Evolutionary conservation across 805 yeast species (phyloP), one percentile per base, ranked within the genome.

Genomic region (Yarrowia sp.): DNA sequence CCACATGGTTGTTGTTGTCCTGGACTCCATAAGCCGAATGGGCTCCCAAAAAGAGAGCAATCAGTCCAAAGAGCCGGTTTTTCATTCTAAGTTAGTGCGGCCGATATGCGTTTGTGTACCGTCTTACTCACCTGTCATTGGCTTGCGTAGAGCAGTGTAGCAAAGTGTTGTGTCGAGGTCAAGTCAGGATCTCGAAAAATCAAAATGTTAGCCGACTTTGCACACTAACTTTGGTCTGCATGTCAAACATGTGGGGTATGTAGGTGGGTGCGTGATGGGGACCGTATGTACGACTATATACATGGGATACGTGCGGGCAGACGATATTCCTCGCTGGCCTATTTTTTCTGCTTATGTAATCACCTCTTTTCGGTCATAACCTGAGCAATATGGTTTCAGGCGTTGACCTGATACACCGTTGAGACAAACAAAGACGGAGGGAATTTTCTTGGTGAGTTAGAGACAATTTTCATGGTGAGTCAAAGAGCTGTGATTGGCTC

Each of bases 71-170:
- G n/a, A 56, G 64, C 41, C 38, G 48, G 63, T 56, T 56, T 56
- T 56, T 56, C 63, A 56, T 56, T 56, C 63, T 56, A 48, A 2
- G 63, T 56, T 15, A 55, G 61, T 26, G n/a, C n/a, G n/a, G n/a
- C n/a, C n/a, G n/a, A n/a, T n/a, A n/a, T n/a, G n/a, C n/a, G n/a
- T n/a, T n/a, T n/a, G n/a, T n/a, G n/a, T n/a, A n/a, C n/a, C n/a
- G n/a, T n/a, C n/a, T n/a, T n/a, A n/a, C 48, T 56, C 38, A 41
- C 48, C 36, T 41, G 63, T 56, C 63, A 56, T 56, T 40, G 61
- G 61, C 48, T 41, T 5, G 19, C 32, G 5, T 36, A 15, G 42
- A 52, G 58, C 58, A 38, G 26, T 50, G 41, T 50, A 50, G 56
- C 41, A 5, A 50, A 26, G 2, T 26, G 32, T 26, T 26, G 32